A percentile compares a stretch with the other conserved stretches of the same genome.
phyloP scores from a whole-genome alignment of 371 early-diverging fungal species.

The Capillidium rhysosporum region DNA sequence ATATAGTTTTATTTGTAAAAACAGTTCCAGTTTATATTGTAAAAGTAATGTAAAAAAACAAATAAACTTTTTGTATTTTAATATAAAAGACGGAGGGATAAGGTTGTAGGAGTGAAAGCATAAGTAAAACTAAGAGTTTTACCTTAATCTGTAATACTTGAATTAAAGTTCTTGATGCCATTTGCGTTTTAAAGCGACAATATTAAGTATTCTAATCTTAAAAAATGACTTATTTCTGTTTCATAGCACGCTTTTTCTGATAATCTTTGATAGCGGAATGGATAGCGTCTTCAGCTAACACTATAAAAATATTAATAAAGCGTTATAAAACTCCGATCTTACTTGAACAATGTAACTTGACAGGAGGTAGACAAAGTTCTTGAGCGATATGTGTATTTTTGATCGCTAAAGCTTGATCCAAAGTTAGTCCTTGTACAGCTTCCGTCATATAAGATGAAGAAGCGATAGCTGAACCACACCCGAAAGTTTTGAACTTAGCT shows the following conservation, averaged over 20 bases:
- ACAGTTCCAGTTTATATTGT: too few relatives aligned
- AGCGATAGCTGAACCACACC: slow-evolving; percentile 98
- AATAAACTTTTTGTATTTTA: too few relatives aligned
- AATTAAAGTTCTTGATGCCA: too few relatives aligned
- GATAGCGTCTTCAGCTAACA: slow-evolving; percentile 99
- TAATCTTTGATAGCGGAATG: slow-evolving; percentile 92
- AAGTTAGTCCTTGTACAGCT: slow-evolving; percentile 79
- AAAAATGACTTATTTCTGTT: not conserved
- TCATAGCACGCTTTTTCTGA: slow-evolving; percentile 27
- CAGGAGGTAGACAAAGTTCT: slow-evolving; percentile 90
- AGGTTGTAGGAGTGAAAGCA: too few relatives aligned
- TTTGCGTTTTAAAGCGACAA: too few relatives aligned
- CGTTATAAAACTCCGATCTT: slow-evolving; percentile 9
- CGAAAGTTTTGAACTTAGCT: slow-evolving; percentile 98
- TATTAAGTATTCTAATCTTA: too few relatives aligned
- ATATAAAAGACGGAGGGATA: too few relatives aligned
- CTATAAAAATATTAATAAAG: too few relatives aligned
- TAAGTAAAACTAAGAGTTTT: too few relatives aligned
- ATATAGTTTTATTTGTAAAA: too few relatives aligned
- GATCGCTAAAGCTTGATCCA: slow-evolving; percentile 79
- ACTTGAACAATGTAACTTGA: slow-evolving; percentile 97
- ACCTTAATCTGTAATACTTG: too few relatives aligned
- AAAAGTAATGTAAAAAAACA: too few relatives aligned
- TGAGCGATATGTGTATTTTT: slow-evolving; percentile 96
- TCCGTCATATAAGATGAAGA: slow-evolving; percentile 86